Evolutionary conservation across 1,284 basidiomycete species (phyloP), one percentile per base, ranked within the genome.

Genomic region (Ustilago sp.): DNA sequence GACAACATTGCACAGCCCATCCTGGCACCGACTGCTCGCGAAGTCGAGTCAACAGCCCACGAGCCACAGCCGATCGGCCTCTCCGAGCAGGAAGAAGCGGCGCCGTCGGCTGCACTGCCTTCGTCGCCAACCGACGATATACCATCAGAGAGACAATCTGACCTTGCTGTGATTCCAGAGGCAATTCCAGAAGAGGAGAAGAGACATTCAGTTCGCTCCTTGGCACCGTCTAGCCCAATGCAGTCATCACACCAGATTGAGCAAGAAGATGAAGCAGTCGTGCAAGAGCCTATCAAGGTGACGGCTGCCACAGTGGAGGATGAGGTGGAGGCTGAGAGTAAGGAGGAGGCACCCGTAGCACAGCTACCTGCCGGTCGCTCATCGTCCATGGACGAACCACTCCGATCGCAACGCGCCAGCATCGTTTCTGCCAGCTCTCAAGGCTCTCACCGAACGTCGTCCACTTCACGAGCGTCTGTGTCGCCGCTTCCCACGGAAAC

Each of bases 361-460:
- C 32, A 45, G 34, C 62, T 48, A 5, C 31, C 32, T 7, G n/a
- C 55, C 1, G 59, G 38, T 0, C 50, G 38, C 17, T n/a, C 39
- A 11, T 65, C 68, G 17, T 54, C 63, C 36, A 59, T 51, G 19
- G 68, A 71, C 34, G 68, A 62, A 32, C 68, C 68, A 8, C 36
- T 65, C 3, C 63, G 59, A 23, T 71, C 68, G 6, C 59, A 50
- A 55, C 54, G 63, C 38, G 68, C 68, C 2, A 71, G 68, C 59
- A 59, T 72, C 45, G 53, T 72, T 6, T 72, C 69, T 0, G 64
- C 57, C 58, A 56, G 62, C 62, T 66, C 68, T 2, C 23, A 43
- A 35, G 59, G 41, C 5, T 61, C 67, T 32, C 54, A 38, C n/a
- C 57, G 41, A 52, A 28, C 52, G 7, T 3, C 56, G 15, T 60